Evolutionary conservation across 2,329 filamentous ascomycete species (phyloP), one percentile per base, ranked within the genome.

Genomic region (Didymella lethalis): DNA sequence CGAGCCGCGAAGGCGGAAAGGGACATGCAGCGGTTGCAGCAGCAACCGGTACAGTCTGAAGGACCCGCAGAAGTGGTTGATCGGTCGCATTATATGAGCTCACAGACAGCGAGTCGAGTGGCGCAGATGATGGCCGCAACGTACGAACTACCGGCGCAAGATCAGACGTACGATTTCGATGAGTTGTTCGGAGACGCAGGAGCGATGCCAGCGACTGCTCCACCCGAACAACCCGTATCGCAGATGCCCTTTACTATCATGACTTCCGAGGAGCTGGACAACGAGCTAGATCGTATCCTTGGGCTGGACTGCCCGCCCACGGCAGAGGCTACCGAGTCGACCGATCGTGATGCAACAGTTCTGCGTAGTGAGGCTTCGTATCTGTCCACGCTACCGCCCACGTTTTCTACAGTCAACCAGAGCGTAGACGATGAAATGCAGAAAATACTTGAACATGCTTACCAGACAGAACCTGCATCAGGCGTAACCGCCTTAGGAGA

Each of bases 261-360:
- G 32, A 16, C 29, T 14, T 16, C 8, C 25, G 32, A 47, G 20
- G n/a, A 4, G 1, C 31, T 47, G 10, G 28, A 57, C 6, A 45
- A 32, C n/a, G 41, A 43, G n/a, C 34, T 57, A 3, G 43, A 51
- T 11, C 41, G 26, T 16, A 41, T 51, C 14, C 16, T 47, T 5
- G 23, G 25, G 2, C 14, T 25, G 14, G 14, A 2, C 2, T 11
- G 14, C 11, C 0, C 45, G 10, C 18, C 16, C 0, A 8, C 12
- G 8, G 14, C 25, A 18, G 8, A 32, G 18, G 10, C 2, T 23
- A 4, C 26, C 1, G 16, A 14, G 14, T 1, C 34, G 2, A 20
- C 10, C 16, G 12, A 6, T 5, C 2, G 14, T 8, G 12, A 12
- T 14, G 12, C 34, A 16, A 26, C 4, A 20, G 18, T 10, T 5